Conservation (phyloP, 306 rosid genomes). For the Vigna radiata region DNA sequence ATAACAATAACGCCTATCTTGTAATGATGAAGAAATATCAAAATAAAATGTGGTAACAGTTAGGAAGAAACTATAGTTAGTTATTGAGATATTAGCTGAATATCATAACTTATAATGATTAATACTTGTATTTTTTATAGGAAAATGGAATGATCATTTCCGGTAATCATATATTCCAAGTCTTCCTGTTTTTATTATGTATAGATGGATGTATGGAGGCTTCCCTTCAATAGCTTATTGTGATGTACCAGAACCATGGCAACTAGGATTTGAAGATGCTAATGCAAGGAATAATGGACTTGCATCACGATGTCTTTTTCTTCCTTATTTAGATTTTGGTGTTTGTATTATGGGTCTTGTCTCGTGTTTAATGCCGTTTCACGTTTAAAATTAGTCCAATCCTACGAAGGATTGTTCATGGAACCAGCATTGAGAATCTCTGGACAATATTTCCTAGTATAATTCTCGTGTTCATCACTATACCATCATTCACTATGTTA, state of each 20-base stretch:
- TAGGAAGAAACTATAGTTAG: not conserved
- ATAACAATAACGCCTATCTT: not conserved
- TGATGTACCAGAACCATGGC: conserved; percentile 8
- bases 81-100: not conserved
- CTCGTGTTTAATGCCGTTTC: not conserved
- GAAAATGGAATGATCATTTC: not conserved
- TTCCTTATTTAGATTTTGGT: not conserved
- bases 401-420: not conserved
- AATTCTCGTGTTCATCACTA: not conserved
- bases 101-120: not conserved
- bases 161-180: not conserved
- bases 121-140: not conserved
- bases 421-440: not conserved
- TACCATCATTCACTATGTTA: not conserved
- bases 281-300: conserved; percentile 11
- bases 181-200: not conserved
- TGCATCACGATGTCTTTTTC: not conserved
- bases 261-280: conserved; percentile 8
- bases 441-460: not conserved
- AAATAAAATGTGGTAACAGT: no score
- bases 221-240: not conserved
- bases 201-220: not conserved
- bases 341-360: not conserved
- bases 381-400: not conserved
- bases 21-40: not conserved